A percentile compares a stretch with the other conserved stretches of the same genome.
phyloP scores from a whole-genome alignment of 2,329 filamentous ascomycete genomes.

The Mycosphaerella arachidis region DNA sequence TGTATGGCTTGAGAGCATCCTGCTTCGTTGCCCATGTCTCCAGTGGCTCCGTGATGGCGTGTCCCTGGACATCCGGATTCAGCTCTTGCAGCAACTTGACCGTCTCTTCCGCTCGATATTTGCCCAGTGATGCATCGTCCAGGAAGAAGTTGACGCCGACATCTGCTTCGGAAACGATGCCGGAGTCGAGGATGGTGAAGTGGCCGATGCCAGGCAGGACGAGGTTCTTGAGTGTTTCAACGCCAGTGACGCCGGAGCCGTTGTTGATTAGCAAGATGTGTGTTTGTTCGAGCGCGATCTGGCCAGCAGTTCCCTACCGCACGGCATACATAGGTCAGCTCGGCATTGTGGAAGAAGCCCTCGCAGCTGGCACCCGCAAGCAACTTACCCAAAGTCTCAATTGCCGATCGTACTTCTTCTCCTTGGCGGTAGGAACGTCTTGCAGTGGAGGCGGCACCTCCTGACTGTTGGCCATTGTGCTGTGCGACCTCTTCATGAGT shows the following conservation, averaged over 20 bases:
- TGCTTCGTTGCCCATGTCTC: slow-evolving; percentile 42
- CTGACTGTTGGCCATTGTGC: slow-evolving; percentile 21
- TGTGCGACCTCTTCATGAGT: not conserved
- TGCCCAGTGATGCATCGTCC: slow-evolving; percentile 71
- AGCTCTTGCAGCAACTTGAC: slow-evolving; percentile 75
- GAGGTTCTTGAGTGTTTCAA: slow-evolving; percentile 95
- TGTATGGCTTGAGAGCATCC: slow-evolving; percentile 46
- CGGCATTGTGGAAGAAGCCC: not conserved
- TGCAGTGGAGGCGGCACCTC: slow-evolving; percentile 44
- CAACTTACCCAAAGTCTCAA: slow-evolving; percentile 69
- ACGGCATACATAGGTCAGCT: not conserved
- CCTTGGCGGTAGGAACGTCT: slow-evolving; percentile 53
- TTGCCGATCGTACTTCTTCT: slow-evolving; percentile 82
- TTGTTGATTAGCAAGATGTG: slow-evolving; percentile 89
- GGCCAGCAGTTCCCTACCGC: slow-evolving; percentile 68
- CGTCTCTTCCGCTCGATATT: slow-evolving; percentile 71
- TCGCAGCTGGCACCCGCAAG: not conserved
- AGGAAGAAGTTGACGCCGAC: slow-evolving; percentile 97
- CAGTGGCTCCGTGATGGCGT: slow-evolving; percentile 56
- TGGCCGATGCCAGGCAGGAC: slow-evolving; percentile 86
- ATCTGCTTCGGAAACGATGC: slow-evolving; percentile 72
- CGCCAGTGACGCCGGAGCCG: slow-evolving; percentile 77
- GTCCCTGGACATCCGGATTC: slow-evolving; percentile 84
- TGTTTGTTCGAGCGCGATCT: slow-evolving; percentile 82
- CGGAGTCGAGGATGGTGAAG: slow-evolving; percentile 85